Percentiles rank a stretch among this genome's conserved stretches.
Conservation (phyloP, 257 asterid genomes). For the Ligustrum vulgare region DNA sequence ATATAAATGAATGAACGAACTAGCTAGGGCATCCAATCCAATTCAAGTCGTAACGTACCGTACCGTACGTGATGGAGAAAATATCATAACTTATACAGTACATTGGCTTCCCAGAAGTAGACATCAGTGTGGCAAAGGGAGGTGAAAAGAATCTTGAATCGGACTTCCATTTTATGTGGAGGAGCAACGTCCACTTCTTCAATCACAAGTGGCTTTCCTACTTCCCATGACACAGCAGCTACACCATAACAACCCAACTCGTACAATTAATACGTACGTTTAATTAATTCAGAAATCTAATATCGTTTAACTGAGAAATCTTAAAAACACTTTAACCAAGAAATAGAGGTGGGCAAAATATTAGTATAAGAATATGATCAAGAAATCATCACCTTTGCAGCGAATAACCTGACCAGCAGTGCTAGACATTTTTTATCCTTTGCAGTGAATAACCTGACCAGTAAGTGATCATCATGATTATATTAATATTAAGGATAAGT, state of each 20-base stretch:
- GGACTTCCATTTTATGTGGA: conserved; percentile 75
- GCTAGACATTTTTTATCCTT: neutral
- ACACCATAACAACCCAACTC: neutral
- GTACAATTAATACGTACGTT: neutral
- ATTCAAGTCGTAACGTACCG: no score
- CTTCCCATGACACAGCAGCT: conserved; percentile 1
- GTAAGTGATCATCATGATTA: neutral
- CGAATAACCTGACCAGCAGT: conserved; percentile 4
- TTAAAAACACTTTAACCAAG: no score
- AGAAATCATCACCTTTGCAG: neutral
- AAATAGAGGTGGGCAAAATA: no score
- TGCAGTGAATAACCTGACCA: conserved; percentile 5
- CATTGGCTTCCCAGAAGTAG: conserved; percentile 87
- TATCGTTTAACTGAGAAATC: neutral
- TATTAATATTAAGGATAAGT: neutral
- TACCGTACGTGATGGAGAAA: neutral
- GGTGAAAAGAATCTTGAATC: conserved; percentile 65
- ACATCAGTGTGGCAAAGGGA: conserved; percentile 80
- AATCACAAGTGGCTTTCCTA: conserved; percentile 20
- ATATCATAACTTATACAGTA: no score
- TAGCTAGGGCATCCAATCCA: neutral
- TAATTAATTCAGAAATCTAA: neutral
- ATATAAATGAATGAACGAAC: neutral
- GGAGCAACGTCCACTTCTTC: conserved; percentile 82
- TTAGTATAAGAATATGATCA: neutral